Conservation (phyloP, 139 green algal genomes). For the Chlamydomonas schloesseri region DNA sequence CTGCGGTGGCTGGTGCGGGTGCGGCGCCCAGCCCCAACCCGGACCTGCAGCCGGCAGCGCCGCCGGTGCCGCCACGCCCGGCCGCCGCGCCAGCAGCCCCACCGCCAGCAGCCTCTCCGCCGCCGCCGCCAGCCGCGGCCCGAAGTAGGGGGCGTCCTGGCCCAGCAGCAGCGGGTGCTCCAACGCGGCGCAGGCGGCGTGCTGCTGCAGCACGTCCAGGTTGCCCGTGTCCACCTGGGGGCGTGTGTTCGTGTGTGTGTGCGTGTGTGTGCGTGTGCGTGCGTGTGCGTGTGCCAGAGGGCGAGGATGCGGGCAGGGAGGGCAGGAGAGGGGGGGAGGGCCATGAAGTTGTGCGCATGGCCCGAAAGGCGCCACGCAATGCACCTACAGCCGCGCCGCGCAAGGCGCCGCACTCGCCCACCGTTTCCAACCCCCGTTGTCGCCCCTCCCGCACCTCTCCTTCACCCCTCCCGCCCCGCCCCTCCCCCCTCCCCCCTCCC, state of each 20-base stretch:
- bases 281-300: too few species aligned
- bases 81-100: slow-evolving; percentile 62
- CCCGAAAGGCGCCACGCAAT: too few species aligned
- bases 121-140: slow-evolving; percentile 3
- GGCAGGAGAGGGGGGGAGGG: background rate
- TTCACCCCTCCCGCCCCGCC: background rate
- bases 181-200: slow-evolving; percentile 85
- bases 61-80: slow-evolving; percentile 8
- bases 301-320: too few species aligned
- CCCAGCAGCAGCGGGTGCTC: slow-evolving; percentile 78
- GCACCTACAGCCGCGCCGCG: too few species aligned
- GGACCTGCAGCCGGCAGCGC: too few species aligned
- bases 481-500: background rate
- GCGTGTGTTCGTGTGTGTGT: background rate
- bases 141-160: slow-evolving; percentile 16
- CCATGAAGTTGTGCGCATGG: too few species aligned
- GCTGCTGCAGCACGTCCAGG: slow-evolving; percentile 76
- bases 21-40: too few species aligned
- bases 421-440: too few species aligned
- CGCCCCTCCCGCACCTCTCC: too few species aligned
- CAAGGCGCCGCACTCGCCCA: too few species aligned
- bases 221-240: slow-evolving; percentile 81
- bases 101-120: slow-evolving; percentile 3
- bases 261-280: too few species aligned
- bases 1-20: background rate